Conservation (phyloP, 176 grass and related monocot species). For the Musa acuminata region DNA sequence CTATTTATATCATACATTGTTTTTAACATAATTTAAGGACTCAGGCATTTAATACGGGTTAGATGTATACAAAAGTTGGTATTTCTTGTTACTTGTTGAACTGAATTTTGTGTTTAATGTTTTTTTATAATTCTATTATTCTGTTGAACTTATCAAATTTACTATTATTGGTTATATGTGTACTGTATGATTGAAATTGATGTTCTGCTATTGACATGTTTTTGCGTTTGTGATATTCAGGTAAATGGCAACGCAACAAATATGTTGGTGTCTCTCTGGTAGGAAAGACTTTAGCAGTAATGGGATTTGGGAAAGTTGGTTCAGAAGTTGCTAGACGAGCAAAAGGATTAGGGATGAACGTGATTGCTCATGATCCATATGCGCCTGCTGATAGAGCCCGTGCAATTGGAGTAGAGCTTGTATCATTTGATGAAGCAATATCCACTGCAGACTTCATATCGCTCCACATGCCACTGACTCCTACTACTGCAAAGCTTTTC, state of each 20-base stretch:
- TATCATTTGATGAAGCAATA: slow-evolving; percentile 15
- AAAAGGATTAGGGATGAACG: slow-evolving; percentile 11
- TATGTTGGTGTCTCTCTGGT: slow-evolving; percentile 5
- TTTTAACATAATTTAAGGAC: too few relatives aligned
- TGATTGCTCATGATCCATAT: slow-evolving; percentile 16
- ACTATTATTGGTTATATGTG: neutral
- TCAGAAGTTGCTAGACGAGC: slow-evolving; percentile 10
- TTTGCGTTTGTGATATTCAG: neutral
- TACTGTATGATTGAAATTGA: neutral
- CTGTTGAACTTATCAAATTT: neutral
- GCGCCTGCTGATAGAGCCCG: slow-evolving; percentile 7
- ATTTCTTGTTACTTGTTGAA: too few relatives aligned
- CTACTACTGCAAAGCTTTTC: slow-evolving; percentile 8
- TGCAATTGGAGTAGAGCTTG: neutral
- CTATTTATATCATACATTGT: too few relatives aligned
- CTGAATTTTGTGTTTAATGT: too few relatives aligned
- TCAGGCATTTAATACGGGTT: too few relatives aligned
- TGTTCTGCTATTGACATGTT: neutral
- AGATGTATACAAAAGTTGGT: too few relatives aligned
- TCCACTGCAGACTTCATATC: slow-evolving; percentile 13
- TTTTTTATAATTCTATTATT: neutral
- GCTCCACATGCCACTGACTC: slow-evolving; percentile 9
- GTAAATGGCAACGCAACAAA: slow-evolving; percentile 9
- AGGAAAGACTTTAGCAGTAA: slow-evolving; percentile 2
- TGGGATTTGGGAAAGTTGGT: slow-evolving; percentile 12